Conservation (phyloP, 2,329 filamentous ascomycete genomes). For the Coniella vitis region DNA sequence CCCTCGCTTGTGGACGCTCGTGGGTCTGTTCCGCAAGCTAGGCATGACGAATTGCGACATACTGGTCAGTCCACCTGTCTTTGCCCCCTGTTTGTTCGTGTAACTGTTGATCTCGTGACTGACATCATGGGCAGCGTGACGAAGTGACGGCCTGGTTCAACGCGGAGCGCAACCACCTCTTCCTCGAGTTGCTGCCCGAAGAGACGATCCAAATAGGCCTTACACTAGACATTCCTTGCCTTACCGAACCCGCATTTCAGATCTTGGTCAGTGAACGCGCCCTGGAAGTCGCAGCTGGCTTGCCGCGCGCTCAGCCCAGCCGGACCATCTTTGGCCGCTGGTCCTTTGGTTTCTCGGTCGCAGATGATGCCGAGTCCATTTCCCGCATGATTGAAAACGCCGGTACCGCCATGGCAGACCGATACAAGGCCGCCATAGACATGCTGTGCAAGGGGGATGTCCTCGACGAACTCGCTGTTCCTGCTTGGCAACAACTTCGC, state of each 20-base stretch:
- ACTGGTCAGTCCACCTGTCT: slow-evolving; percentile 28
- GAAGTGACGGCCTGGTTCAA: slow-evolving; percentile 54
- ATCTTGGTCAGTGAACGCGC: slow-evolving; percentile 59
- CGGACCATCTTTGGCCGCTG: slow-evolving; percentile 12
- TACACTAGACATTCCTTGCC: slow-evolving; percentile 33
- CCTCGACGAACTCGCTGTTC: slow-evolving; percentile 24
- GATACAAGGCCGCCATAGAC: slow-evolving; percentile 29
- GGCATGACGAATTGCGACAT: slow-evolving; percentile 34
- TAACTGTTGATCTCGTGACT: too few species aligned
- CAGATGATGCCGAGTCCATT: slow-evolving; percentile 8
- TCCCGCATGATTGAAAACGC: slow-evolving; percentile 36
- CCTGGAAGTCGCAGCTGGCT: slow-evolving; percentile 32
- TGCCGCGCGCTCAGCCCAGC: slow-evolving; percentile 26
- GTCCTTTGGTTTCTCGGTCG: slow-evolving; percentile 7
- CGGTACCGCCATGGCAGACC: slow-evolving; percentile 43
- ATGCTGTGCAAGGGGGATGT: slow-evolving; percentile 28
- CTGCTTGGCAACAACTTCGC: slow-evolving; percentile 29
- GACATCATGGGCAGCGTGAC: slow-evolving; percentile 29
- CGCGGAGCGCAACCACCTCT: slow-evolving; percentile 43
- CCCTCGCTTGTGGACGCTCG: slow-evolving; percentile 59
- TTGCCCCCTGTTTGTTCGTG: too few species aligned
- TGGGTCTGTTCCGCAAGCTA: slow-evolving; percentile 53
- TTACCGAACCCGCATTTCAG: slow-evolving; percentile 46
- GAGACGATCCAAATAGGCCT: slow-evolving; percentile 51
- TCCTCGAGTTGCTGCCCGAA: slow-evolving; percentile 59